Conservation (phyloP, 2,329 filamentous ascomycete species). For the Aspergillus texensis region DNA sequence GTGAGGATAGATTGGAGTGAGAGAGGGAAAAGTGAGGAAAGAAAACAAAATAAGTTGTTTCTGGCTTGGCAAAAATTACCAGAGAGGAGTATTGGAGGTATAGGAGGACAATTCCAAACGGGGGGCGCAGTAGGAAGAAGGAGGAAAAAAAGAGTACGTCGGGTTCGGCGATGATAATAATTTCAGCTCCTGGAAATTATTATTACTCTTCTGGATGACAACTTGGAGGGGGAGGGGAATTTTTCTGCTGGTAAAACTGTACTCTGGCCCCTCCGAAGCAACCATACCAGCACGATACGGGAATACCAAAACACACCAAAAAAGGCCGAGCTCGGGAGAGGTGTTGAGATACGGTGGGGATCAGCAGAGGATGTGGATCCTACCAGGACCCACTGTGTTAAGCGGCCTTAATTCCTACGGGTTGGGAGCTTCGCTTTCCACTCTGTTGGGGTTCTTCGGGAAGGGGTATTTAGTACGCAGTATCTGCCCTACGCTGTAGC, state of each 20-base stretch:
- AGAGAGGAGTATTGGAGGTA: constrained; percentile 18
- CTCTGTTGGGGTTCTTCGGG: constrained; percentile 22
- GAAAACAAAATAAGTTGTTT: constrained; percentile 17
- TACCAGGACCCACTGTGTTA: constrained; percentile 13
- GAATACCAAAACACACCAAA: constrained; percentile 11
- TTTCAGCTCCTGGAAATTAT: constrained; percentile 2
- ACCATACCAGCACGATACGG: background rate
- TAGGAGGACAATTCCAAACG: constrained; percentile 10
- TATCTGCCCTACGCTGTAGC: constrained; percentile 30
- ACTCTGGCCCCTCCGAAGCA: background rate
- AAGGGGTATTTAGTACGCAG: constrained; percentile 24
- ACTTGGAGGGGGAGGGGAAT: constrained; percentile 10
- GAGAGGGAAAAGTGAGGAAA: constrained; percentile 16
- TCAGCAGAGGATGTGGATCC: constrained; percentile 7
- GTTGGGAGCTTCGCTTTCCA: constrained; percentile 10
- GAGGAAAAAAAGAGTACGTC: background rate
- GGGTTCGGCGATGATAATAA: constrained; percentile 6
- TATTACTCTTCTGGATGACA: constrained; percentile 3
- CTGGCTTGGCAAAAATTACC: constrained; percentile 14
- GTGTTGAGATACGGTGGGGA: constrained; percentile 24
- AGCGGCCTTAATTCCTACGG: constrained; percentile 17
- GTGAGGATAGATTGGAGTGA: constrained; percentile 9
- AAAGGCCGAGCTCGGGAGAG: constrained; percentile 15
- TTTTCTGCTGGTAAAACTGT: constrained; percentile 1
- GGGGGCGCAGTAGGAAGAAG: constrained; percentile 6